Conservation (phyloP, 2,329 filamentous ascomycete genomes). For the Karstenula rhodostoma region DNA sequence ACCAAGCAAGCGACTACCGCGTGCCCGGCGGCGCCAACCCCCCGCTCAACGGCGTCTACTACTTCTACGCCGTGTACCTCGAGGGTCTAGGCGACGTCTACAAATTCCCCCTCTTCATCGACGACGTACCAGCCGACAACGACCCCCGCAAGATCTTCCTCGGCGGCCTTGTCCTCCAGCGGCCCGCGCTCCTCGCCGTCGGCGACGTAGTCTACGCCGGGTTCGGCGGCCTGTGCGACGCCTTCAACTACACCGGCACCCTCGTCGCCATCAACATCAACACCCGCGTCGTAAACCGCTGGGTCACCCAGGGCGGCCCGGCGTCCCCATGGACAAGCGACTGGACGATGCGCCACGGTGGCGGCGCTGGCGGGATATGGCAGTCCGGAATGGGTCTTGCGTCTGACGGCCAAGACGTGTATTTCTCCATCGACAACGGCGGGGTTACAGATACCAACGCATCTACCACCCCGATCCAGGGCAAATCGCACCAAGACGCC, state of each 20-base stretch:
- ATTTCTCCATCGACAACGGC: conserved; percentile 28
- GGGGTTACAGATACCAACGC: conserved; percentile 11
- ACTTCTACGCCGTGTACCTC: conserved; percentile 52
- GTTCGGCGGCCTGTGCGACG: conserved; percentile 65
- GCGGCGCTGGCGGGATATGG: conserved; percentile 29
- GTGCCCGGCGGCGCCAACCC: conserved; percentile 37
- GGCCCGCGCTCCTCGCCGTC: conserved; percentile 58
- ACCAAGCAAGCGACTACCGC: conserved; percentile 27
- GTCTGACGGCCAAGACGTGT: conserved; percentile 29
- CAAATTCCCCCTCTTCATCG: conserved; percentile 59
- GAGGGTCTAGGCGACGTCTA: conserved; percentile 50
- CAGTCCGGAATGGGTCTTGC: conserved; percentile 28
- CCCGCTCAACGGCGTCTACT: conserved; percentile 50
- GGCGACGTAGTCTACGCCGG: conserved; percentile 61
- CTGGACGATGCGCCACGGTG: conserved; percentile 29
- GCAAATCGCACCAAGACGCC: conserved; percentile 18
- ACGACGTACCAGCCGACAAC: conserved; percentile 58
- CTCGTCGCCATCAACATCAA: conserved; percentile 29
- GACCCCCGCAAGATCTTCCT: conserved; percentile 59
- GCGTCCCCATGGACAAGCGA: conserved; percentile 22
- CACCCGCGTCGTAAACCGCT: conserved; percentile 22
- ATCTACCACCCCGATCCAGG: conserved; percentile 11
- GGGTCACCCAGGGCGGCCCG: conserved; percentile 27
- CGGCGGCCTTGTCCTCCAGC: conserved; percentile 62
- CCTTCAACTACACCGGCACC: conserved; percentile 62